Evolutionary conservation across 1,284 basidiomycete species (phyloP).

Genomic region (Trametes versicolor): DNA sequence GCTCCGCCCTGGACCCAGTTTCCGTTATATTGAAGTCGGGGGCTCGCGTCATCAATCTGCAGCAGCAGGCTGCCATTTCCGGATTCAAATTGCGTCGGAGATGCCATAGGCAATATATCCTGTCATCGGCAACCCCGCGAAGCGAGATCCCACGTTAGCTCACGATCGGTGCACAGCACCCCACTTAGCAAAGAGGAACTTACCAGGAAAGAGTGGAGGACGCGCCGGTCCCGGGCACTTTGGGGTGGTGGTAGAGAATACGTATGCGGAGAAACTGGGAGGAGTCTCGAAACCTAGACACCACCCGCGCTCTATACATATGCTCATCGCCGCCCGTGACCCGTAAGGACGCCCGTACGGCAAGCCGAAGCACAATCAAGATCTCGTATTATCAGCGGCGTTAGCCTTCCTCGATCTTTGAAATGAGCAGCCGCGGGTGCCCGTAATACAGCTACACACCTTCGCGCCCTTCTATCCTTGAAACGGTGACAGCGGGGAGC

Average conservation of each 20-base stretch:
- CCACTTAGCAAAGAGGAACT: not conserved
- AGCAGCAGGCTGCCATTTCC: conserved; percentile 15
- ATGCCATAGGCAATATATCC: conserved; percentile 12
- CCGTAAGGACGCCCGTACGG: not conserved
- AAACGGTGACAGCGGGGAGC: not conserved
- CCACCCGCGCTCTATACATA: conserved; percentile 5
- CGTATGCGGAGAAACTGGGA: not conserved
- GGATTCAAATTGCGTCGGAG: not conserved
- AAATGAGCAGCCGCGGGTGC: conserved; percentile 8
- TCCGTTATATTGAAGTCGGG: conserved; percentile 24
- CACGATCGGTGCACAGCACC: not conserved
- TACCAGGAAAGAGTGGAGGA: not conserved
- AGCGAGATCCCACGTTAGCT: conserved; percentile 9
- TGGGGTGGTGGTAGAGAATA: not conserved
- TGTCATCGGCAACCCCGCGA: conserved; percentile 6
- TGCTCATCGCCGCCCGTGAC: conserved; percentile 14
- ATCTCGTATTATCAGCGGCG: conserved; percentile 14
- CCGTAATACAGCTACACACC: not conserved
- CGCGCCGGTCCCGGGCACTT: not conserved
- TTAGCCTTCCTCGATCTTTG: conserved; percentile 12
- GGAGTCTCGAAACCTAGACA: not conserved
- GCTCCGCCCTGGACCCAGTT: conserved; percentile 15
- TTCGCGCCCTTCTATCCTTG: not conserved
- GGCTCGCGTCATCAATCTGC: conserved; percentile 26
- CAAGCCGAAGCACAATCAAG: conserved; percentile 6